These are phyloP conservation scores for Thozetella sp. DNA, from an alignment of 495 filamentous ascomycete species.

Conservation along the genomic window DNA sequence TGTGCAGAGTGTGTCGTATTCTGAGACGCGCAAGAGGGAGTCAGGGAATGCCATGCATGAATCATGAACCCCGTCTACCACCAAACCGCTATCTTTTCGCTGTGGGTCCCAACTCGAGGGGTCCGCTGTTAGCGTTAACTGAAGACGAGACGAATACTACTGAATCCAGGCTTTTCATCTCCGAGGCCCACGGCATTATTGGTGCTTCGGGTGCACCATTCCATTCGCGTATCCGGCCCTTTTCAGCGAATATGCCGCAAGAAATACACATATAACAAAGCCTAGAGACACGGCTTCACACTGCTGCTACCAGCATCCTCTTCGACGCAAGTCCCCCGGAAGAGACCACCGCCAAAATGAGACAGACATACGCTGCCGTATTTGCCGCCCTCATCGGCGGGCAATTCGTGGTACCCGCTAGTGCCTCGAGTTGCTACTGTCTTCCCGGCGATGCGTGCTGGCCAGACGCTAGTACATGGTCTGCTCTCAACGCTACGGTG, in stretches of 20 bases:
- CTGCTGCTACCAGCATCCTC: neutral
- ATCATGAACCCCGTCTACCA: neutral
- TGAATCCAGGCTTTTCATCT: neutral
- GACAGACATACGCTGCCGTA: neutral
- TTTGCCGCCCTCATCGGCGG: neutral
- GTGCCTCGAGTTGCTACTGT: neutral
- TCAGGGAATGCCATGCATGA: neutral
- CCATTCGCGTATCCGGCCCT: neutral
- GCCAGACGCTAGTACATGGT: too few species aligned
- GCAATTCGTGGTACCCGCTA: neutral
- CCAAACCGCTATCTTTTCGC: neutral
- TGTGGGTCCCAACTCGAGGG: neutral
- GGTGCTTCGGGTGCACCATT: neutral
- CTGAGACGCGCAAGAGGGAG: neutral
- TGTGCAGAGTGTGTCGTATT: neutral
- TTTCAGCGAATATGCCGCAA: neutral
- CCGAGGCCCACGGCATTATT: neutral
- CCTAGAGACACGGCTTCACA: neutral
- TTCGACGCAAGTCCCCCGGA: neutral
- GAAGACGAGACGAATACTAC: too few species aligned
- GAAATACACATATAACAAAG: neutral
- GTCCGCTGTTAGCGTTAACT: neutral
- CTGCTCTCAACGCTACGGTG: too few species aligned
- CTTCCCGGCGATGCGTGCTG: too few species aligned
- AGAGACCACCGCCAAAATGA: neutral